Conservation (phyloP, 768 basidiomycete genomes). For the Botryobasidium botryosum region DNA sequence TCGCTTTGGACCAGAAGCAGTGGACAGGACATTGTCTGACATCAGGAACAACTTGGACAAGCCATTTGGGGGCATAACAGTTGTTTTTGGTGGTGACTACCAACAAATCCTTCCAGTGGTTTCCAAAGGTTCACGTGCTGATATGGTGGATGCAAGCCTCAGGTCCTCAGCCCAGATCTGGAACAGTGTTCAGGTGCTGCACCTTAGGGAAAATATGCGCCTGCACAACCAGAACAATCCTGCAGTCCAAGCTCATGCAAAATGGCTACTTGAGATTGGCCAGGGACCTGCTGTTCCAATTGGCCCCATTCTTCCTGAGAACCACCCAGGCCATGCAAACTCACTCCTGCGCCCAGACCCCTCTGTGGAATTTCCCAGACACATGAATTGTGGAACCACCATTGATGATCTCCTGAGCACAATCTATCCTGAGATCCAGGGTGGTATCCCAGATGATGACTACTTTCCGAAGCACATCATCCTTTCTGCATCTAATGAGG, state of each 20-base stretch:
- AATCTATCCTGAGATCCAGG: constrained; percentile 17
- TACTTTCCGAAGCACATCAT: constrained; percentile 25
- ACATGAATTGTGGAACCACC: constrained; percentile 17
- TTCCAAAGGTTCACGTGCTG: constrained; percentile 19
- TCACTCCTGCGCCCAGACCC: constrained; percentile 9
- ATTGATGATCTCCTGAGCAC: constrained; percentile 16
- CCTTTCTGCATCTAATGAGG: constrained; percentile 21
- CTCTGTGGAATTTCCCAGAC: constrained; percentile 16
- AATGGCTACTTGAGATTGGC: constrained; percentile 25
- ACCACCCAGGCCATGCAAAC: no score
- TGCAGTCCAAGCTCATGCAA: constrained; percentile 20
- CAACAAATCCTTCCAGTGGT: constrained; percentile 32
- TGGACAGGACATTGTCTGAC: constrained; percentile 22
- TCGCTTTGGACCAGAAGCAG: constrained; percentile 23
- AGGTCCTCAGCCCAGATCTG: constrained; percentile 24
- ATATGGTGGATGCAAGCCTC: constrained; percentile 25
- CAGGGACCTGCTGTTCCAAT: no score
- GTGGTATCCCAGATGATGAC: constrained; percentile 13
- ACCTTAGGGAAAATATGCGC: constrained; percentile 27
- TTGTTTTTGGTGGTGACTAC: constrained; percentile 35
- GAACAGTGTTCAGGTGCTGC: constrained; percentile 19
- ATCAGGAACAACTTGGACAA: constrained; percentile 11
- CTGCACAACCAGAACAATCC: constrained; percentile 18
- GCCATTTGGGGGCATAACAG: constrained; percentile 29
- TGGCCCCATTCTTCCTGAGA: no score